Evolutionary conservation across 106 monocot genomes (phyloP).

Genomic region (Vanilla planifolia): DNA sequence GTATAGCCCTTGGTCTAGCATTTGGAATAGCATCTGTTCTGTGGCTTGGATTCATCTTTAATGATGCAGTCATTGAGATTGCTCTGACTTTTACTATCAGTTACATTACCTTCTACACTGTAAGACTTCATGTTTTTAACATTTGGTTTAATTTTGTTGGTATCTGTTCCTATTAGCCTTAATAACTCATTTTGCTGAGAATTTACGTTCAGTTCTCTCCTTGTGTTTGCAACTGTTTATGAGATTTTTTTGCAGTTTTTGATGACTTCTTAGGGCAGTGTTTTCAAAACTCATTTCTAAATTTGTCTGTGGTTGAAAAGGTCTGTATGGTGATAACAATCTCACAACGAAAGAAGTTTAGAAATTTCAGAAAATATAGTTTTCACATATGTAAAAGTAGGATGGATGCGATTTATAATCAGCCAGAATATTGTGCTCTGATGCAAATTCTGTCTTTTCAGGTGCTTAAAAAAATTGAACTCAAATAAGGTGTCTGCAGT

Average conservation of each 20-base stretch:
- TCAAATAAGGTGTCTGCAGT: no score
- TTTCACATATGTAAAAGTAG: no score
- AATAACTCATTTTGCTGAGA: not conserved
- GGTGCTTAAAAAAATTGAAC: no score
- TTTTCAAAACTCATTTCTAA: no score
- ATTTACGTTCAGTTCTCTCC: not conserved
- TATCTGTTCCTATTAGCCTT: not conserved
- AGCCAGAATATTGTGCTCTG: no score
- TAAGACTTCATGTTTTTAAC: constrained; percentile 32
- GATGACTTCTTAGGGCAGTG: not conserved
- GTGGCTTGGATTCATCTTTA: constrained; percentile 94
- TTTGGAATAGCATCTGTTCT: constrained; percentile 87
- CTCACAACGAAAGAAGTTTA: no score
- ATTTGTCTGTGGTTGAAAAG: no score
- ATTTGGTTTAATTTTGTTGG: not conserved
- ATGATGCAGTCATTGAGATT: constrained; percentile 98
- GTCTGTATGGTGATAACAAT: no score
- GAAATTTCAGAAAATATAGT: no score
- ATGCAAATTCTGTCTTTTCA: no score
- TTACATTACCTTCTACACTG: constrained; percentile 87
- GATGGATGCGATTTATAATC: no score
- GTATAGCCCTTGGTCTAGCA: constrained; percentile 89
- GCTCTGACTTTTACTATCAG: constrained; percentile 89
- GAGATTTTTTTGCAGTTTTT: not conserved
- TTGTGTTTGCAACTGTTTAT: not conserved